Base-by-base conservation (phyloP, 345 rosid genomes). In the Cochlearia excelsa region DNA sequence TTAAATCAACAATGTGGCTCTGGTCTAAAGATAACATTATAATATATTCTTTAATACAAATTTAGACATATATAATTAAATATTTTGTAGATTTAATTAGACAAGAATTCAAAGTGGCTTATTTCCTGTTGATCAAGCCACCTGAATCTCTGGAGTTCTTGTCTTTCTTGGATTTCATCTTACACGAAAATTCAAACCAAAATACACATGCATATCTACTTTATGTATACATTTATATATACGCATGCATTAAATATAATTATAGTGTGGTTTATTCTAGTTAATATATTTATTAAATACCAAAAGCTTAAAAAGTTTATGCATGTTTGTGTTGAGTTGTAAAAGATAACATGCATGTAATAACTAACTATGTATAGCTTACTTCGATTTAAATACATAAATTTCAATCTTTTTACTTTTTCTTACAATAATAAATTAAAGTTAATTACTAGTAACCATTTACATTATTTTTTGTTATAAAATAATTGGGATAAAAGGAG, bases 81-180 rank as follows among this genome's bases (percentile, higher is more conserved):
- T 34, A 50, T 51, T 35, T 63, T 41, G 40, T n/a, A 57, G 50
- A 57, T 26, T 0, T 39, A 57, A 35, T 42, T 54, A 57, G 60
- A 70, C 60, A 64, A 57, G n/a, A 50, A 57, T 57, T 52, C 61
- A 58, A 64, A 70, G 55, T 64, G 60, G 70, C 75, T 64, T 47
- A 57, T 70, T 64, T 57, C 23, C 56, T 10, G 64, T 69, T 62
- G 64, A 58, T 64, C 56, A 55, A 5, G 49, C 69, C 48, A 58
- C 75, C 75, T 70, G 60, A 70, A 70, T 63, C 61, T 40, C 40
- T 51, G 75, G 75, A 52, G 44, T 56, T 64, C 69, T 64, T 64
- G 66, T 64, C 66, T 57, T 39, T 64, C 39, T 45, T 58, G 26
- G 63, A 38, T 16, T 65, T 55, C 37, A 46, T 65, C 33, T 29